A percentile compares a stretch with the other conserved stretches of the same genome.
Evolutionary conservation across 2,329 filamentous ascomycete genomes (phyloP).

Genomic region (Sordariomycetes sp.): DNA sequence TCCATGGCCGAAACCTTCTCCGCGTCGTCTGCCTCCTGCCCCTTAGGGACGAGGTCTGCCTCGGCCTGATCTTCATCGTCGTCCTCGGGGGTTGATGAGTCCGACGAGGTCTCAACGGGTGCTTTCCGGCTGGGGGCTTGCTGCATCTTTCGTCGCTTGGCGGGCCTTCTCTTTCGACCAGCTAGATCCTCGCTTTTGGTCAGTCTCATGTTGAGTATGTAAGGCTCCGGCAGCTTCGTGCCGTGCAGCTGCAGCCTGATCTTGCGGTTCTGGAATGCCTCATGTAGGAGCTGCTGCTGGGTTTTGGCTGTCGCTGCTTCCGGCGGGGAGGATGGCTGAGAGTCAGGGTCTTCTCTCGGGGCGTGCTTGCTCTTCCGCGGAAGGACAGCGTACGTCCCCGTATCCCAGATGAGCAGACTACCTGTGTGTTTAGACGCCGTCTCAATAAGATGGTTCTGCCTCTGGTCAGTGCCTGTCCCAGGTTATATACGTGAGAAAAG

Average conservation of each 20-base stretch:
- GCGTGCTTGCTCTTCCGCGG: slow-evolving; percentile 26
- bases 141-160: background rate
- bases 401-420: slow-evolving; percentile 55
- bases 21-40: slow-evolving; percentile 5
- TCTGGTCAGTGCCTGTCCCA: background rate
- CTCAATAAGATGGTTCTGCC: slow-evolving; percentile 51
- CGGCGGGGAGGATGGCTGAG: slow-evolving; percentile 11
- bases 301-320: no score
- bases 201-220: slow-evolving; percentile 46
- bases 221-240: slow-evolving; percentile 39
- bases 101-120: background rate
- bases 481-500: background rate
- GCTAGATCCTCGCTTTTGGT: slow-evolving; percentile 31
- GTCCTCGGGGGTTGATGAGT: slow-evolving; percentile 7
- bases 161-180: slow-evolving; percentile 14
- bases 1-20: slow-evolving; percentile 23
- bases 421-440: slow-evolving; percentile 44
- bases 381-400: slow-evolving; percentile 47
- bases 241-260: slow-evolving; percentile 48
- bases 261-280: slow-evolving; percentile 44
- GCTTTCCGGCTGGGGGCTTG: background rate
- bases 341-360: slow-evolving; percentile 18
- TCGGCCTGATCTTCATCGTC: slow-evolving; percentile 6
- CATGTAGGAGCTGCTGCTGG: slow-evolving; percentile 37
- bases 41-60: slow-evolving; percentile 11